Base-by-base conservation (phyloP, 83 land plant species). In the Thuja plicata region DNA sequence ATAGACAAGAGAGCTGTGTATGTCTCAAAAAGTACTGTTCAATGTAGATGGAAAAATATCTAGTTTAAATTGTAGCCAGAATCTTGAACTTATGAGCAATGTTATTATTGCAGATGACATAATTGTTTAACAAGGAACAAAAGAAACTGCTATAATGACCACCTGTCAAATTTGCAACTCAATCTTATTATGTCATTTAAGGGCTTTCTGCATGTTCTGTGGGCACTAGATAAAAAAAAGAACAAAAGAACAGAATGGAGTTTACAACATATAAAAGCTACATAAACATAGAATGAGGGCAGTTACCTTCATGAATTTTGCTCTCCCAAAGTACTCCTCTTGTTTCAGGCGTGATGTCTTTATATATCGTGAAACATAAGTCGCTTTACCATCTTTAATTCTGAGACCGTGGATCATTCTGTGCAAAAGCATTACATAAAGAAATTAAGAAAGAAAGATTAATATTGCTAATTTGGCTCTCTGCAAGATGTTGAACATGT, bases 381-480 rank as follows among this genome's bases (percentile, higher is more conserved):
- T 94, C 15, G 98, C 99, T 91, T 92, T 97, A 88, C 99, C 99
- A 93, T 98, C 94, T 93, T 97, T 97, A 34, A 98, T 96, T 76
- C 96, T 92, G 92, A 98, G 45, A 41, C 97, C 99, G 94, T 98
- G 99, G 85, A 98, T 87, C 99, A 98, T 98, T 86, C 99, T 97
- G 92, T 88, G 24, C 43, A 86, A 19, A 43, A 46, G 19, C 50
- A 83, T 46, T 83, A n/a, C 55, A 83, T 7, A 27, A 30, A 27
- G 55, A 48, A 45, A 83, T 83, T 41, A 21, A 83, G 48, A 83
- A 46, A n/a, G 37, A 7, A 83, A 27, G 16, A n/a, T 48, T 12
- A 27, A 45, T 83, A 30, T 46, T 21, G 30, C n/a, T n/a, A 32
- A 79, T 83, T n/a, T 46, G 34, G 55, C 34, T 83, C 37, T 83